Evolutionary conservation across 345 rosid genomes (phyloP).

Genomic region (Laguncularia racemosa): DNA sequence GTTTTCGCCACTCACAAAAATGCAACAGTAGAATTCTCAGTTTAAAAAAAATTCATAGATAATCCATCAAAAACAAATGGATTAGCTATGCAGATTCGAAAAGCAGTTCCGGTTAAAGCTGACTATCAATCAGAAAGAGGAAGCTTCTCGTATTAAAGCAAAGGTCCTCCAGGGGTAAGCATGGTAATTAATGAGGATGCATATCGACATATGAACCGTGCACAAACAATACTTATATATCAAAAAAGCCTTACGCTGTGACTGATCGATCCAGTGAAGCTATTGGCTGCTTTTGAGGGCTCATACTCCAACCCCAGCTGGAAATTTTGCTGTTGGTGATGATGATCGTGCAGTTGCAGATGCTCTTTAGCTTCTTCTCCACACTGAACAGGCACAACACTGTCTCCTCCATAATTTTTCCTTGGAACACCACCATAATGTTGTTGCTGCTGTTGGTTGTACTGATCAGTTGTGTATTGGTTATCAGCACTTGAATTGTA

Average conservation of each 20-base stretch:
- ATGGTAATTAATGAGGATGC: background rate
- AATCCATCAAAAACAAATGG: too few relatives aligned
- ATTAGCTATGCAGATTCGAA: too few relatives aligned
- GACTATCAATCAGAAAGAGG: too few relatives aligned
- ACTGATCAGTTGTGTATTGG: slow-evolving; percentile 31
- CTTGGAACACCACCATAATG: slow-evolving; percentile 19
- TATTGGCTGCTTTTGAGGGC: slow-evolving; percentile 33
- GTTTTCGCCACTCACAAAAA: too few relatives aligned
- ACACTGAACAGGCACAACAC: slow-evolving; percentile 65
- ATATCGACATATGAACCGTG: background rate
- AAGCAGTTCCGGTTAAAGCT: too few relatives aligned
- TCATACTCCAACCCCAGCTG: slow-evolving; percentile 45
- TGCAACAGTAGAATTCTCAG: too few relatives aligned
- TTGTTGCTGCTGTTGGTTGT: slow-evolving; percentile 15
- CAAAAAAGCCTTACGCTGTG: slow-evolving; percentile 40
- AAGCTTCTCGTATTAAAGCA: too few relatives aligned
- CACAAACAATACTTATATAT: background rate
- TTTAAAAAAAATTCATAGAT: too few relatives aligned
- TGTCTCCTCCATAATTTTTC: slow-evolving; percentile 49
- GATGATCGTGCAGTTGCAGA: slow-evolving; percentile 19
- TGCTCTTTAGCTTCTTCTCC: slow-evolving; percentile 29
- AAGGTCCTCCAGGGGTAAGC: too few relatives aligned
- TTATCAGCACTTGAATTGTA: slow-evolving; percentile 47
- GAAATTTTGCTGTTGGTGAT: slow-evolving; percentile 27
- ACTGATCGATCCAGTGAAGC: slow-evolving; percentile 39